These are phyloP conservation scores for Suillus occidentalis DNA, from an alignment of 768 basidiomycete species.

Conservation along the genomic window DNA sequence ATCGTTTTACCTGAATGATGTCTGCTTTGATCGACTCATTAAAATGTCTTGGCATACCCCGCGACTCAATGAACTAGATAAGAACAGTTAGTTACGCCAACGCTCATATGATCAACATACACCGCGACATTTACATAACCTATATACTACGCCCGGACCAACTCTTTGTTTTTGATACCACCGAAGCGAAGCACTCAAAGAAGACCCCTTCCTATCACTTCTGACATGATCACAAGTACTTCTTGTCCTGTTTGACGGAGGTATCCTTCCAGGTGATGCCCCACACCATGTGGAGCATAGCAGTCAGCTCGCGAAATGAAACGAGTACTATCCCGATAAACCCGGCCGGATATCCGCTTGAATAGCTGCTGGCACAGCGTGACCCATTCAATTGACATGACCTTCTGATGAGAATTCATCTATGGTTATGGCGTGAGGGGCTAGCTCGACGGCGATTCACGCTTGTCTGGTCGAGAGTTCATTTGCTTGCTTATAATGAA, in stretches of 20 bases:
- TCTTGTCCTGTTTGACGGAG: too few species aligned
- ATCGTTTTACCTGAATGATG: neutral
- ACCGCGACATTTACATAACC: too few species aligned
- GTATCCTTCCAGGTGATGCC: neutral
- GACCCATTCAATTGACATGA: neutral
- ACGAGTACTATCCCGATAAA: neutral
- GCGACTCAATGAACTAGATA: neutral
- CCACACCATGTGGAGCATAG: neutral
- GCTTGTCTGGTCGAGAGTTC: too few species aligned
- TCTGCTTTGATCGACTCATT: neutral
- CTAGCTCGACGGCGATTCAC: neutral
- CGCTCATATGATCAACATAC: too few species aligned
- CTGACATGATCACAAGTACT: too few species aligned
- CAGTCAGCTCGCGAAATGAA: neutral
- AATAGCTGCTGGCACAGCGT: neutral
- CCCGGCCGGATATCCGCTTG: neutral
- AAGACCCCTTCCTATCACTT: too few species aligned
- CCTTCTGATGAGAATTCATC: slow-evolving; percentile 3
- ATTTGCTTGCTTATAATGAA: too few species aligned
- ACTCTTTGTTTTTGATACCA: neutral
- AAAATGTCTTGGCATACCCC: slow-evolving; percentile 5
- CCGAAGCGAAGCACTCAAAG: slow-evolving; percentile 2
- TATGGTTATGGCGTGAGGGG: slow-evolving; percentile 4
- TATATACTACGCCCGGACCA: too few species aligned
- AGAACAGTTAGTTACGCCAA: too few species aligned